Percentiles rank a stretch among this genome's conserved stretches.
phyloP scores from a whole-genome alignment of 2,329 filamentous ascomycete species.

The Neopestalotiopsis rosae region DNA sequence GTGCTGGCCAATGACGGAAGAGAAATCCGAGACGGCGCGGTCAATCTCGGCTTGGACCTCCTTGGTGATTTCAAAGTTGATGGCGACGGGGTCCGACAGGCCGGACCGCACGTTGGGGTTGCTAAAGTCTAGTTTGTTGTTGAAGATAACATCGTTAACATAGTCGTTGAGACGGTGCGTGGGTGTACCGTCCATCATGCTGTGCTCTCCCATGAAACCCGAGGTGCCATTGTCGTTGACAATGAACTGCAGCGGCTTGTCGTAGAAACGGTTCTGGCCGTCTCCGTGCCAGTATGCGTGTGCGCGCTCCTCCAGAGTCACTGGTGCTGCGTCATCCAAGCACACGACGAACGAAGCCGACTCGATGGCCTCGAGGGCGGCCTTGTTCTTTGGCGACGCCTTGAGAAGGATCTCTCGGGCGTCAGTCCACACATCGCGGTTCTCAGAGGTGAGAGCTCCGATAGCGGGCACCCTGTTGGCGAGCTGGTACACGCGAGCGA shows the following conservation, averaged over 20 bases:
- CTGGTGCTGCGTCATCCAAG: slow-evolving; percentile 87
- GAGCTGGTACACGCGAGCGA: slow-evolving; percentile 80
- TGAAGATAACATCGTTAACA: slow-evolving; percentile 88
- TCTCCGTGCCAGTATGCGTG: slow-evolving; percentile 99
- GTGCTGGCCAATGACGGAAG: slow-evolving; percentile 81
- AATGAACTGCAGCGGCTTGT: slow-evolving; percentile 98
- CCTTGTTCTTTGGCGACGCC: slow-evolving; percentile 79
- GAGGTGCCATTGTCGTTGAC: slow-evolving; percentile 97
- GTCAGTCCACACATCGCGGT: slow-evolving; percentile 91
- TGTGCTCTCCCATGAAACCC: slow-evolving; percentile 98
- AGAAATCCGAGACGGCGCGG: slow-evolving; percentile 79
- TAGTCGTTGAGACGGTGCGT: slow-evolving; percentile 98
- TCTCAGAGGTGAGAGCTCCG: slow-evolving; percentile 86
- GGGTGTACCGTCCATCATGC: slow-evolving; percentile 99
- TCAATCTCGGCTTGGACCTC: slow-evolving; percentile 80
- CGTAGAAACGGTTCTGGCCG: slow-evolving; percentile 93
- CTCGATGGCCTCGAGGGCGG: slow-evolving; percentile 81
- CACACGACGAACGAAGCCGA: slow-evolving; percentile 90
- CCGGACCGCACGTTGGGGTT: slow-evolving; percentile 78
- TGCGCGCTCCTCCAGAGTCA: slow-evolving; percentile 94
- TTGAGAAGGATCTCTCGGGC: slow-evolving; percentile 77
- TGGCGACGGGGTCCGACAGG: slow-evolving; percentile 77
- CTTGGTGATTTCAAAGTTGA: slow-evolving; percentile 80
- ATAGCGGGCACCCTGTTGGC: slow-evolving; percentile 76
- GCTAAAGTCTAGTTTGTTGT: slow-evolving; percentile 91